Base-by-base conservation (phyloP, 306 rosid genomes). In the Fagus crenata region DNA sequence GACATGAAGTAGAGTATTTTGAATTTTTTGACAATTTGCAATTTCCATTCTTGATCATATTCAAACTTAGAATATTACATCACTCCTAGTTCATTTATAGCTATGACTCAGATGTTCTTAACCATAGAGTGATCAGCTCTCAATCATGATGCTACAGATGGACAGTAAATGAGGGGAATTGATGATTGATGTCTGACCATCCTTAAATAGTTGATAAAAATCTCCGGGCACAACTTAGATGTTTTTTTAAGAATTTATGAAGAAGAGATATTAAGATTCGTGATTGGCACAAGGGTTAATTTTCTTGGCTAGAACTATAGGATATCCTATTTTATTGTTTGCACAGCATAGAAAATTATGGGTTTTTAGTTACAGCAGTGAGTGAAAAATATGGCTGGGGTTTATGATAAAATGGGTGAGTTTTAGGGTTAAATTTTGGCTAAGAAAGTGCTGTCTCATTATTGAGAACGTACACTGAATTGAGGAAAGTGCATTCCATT, bases 381-480 rank as follows among this genome's bases (percentile, higher is more conserved):
- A 7, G 15, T 15, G 58, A 31, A 17, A 46, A 71, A 14, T 31
- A 59, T 59, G 8, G 37, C 13, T 72, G 32, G 22, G n/a, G 75
- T 53, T 22, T 53, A 49, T 33, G 28, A 51, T 64, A 35, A 0
- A 51, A 17, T 46, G 49, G 64, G 14, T 72, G 13, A 72, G 75
- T 53, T 53, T 71, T 49, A 13, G 46, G 56, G 46, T 32, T 35
- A 35, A 53, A 35, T 46, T 22, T 18, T 17, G 75, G 46, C 13
- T 12, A 53, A 46, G 2, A 51, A 49, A 49, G 15, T 64, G 15
- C 31, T 64, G 43, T 28, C 7, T 36, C 15, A 35, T 55, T 51
- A 51, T 72, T 8, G 22, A 54, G 35, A 72, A 28, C 61, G 60
- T 54, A 46, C 65, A 32, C 5, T 71, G 73, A 71, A 77, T 64